Evolutionary conservation across 805 yeast genomes (phyloP).

Genomic region (Lipomyces lipofer): DNA sequence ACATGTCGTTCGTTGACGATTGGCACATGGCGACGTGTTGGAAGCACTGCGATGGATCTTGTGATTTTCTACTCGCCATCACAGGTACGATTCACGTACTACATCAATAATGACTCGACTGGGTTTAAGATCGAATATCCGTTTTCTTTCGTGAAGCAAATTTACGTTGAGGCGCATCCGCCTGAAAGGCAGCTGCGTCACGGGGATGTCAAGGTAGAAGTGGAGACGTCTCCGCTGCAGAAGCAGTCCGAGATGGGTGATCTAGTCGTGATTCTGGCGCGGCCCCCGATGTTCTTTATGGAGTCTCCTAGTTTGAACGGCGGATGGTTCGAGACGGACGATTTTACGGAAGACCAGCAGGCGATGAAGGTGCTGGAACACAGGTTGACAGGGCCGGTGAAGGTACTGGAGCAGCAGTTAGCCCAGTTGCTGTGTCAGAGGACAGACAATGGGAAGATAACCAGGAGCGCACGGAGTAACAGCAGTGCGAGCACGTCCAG

Average conservation of each 20-base stretch:
- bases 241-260: slow-evolving; percentile 17
- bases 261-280: slow-evolving; percentile 14
- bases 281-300: slow-evolving; percentile 25
- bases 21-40: slow-evolving; percentile 30
- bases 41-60: slow-evolving; percentile 22
- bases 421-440: slow-evolving; percentile 18
- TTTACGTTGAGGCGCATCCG: slow-evolving; percentile 16
- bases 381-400: slow-evolving; percentile 20
- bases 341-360: slow-evolving; percentile 30
- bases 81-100: slow-evolving; percentile 21
- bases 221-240: neutral
- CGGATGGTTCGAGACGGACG: slow-evolving; percentile 30
- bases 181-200: too few relatives aligned
- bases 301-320: slow-evolving; percentile 15
- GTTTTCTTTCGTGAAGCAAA: slow-evolving; percentile 19
- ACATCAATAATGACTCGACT: slow-evolving; percentile 24
- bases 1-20: slow-evolving; percentile 23
- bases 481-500: slow-evolving; percentile 14
- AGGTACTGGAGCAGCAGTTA: slow-evolving; percentile 23
- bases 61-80: slow-evolving; percentile 23
- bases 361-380: slow-evolving; percentile 26
- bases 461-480: slow-evolving; percentile 14
- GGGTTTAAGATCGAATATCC: slow-evolving; percentile 30
- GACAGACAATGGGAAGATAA: slow-evolving; percentile 1
- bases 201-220: neutral